A percentile compares a stretch with the other conserved stretches of the same genome.
Evolutionary conservation across 2,329 filamentous ascomycete genomes (phyloP).

Genomic region (Phoma sp.): DNA sequence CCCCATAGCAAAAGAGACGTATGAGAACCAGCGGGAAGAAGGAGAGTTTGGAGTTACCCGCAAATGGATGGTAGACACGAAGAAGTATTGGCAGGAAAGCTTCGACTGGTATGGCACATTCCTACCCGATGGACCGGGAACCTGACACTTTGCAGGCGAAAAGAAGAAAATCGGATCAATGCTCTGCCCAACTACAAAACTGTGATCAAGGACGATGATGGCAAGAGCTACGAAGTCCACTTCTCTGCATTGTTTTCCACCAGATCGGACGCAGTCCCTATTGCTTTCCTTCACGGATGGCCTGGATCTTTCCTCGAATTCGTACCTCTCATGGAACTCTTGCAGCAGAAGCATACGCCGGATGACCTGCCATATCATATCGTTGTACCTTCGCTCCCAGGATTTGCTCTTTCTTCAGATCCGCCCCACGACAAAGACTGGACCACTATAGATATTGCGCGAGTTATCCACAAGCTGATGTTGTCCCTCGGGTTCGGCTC

Average conservation of each 20-base stretch:
- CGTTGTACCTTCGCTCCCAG: constrained; percentile 62
- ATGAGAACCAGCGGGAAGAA: constrained; percentile 35
- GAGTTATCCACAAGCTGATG: constrained; percentile 60
- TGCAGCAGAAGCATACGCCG: constrained; percentile 57
- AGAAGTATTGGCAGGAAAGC: constrained; percentile 37
- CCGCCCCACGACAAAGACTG: constrained; percentile 57
- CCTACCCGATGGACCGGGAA: no score
- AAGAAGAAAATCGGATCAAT: constrained; percentile 54
- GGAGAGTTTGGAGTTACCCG: constrained; percentile 42
- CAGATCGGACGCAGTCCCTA: constrained; percentile 57
- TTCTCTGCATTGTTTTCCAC: constrained; percentile 63
- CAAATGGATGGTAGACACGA: constrained; percentile 39
- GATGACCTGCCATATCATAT: constrained; percentile 63
- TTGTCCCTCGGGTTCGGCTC: constrained; percentile 58
- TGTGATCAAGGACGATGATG: constrained; percentile 50
- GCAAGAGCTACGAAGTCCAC: constrained; percentile 53
- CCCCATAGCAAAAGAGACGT: constrained; percentile 41
- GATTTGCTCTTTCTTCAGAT: constrained; percentile 59
- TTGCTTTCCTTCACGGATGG: constrained; percentile 64
- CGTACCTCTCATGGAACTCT: constrained; percentile 56
- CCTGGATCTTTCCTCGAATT: constrained; percentile 63
- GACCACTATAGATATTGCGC: constrained; percentile 48
- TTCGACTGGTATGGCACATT: constrained; percentile 43
- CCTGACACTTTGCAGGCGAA: constrained; percentile 34
- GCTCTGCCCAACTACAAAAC: constrained; percentile 59